Base-by-base conservation (phyloP, 2,329 filamentous ascomycete species). In the Chaetomiaceae sp. region DNA sequence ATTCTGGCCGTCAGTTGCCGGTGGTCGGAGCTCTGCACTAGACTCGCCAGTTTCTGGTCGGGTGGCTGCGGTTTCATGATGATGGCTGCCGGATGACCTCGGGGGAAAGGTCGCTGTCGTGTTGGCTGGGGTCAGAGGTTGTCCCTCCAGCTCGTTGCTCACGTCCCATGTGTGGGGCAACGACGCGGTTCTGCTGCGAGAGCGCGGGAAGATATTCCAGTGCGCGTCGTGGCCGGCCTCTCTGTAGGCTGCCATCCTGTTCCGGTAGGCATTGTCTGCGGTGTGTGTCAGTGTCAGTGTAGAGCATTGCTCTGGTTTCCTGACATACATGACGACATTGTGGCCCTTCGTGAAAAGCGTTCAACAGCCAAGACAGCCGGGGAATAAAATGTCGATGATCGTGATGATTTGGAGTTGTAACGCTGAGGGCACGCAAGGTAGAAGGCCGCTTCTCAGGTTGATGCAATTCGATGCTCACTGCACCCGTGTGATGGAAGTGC, bases 141-240 rank as follows among this genome's bases (percentile, higher is more conserved):
- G 54, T 16, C 59, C 56, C 53, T 58, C 58, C 38, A 59, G 54
- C 54, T 60, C 9, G 53, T 58, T 55, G 48, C 41, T 69, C 20
- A 70, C 65, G 44, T 71, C 69, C 66, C 65, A 74, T 4, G 71
- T 72, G 27, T 64, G 62, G 25, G 66, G 66, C 13, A 63, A 61
- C 11, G 54, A 56, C 11, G 49, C 44, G 29, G n/a, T 48, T 18
- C 57, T 64, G 68, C 69, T 73, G 20, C 64, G 57, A n/a, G 73
- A 66, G 52, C 73, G 73, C 8, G 71, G 69, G 48, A 77, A 77
- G 7, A 71, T 72, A 27, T 75, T 77, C 68, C 70, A 74, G 20
- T 64, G 61, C 20, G 71, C 67, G 51, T 71, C 68, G 45, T 69
- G 64, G 51, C 74, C 71, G 46, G 73, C 72, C 38, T 75, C 61